A percentile compares a stretch with the other conserved stretches of the same genome.
These are phyloP conservation scores for Hypoxylon sp. DNA, from an alignment of 2,329 filamentous ascomycete genomes.

Conservation along the genomic window DNA sequence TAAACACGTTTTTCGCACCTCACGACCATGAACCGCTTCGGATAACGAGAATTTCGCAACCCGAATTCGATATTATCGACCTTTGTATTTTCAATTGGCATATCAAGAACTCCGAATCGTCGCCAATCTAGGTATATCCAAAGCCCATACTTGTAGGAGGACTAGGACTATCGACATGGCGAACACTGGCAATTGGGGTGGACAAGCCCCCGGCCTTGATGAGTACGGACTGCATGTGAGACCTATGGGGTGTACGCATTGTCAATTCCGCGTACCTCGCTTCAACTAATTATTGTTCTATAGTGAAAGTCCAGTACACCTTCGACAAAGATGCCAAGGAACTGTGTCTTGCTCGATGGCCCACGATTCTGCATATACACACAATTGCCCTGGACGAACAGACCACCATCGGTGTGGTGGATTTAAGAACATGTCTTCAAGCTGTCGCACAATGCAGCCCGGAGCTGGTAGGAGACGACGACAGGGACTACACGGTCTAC, in stretches of 20 bases:
- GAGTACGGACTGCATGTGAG: constrained; percentile 68
- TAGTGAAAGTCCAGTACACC: constrained; percentile 97
- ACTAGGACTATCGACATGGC: constrained; percentile 41
- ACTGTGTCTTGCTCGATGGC: constrained; percentile 88
- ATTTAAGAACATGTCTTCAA: constrained; percentile 87
- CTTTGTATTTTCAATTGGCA: constrained; percentile 1
- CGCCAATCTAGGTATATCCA: constrained; percentile 5
- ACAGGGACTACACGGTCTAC: constrained; percentile 93
- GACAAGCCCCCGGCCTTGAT: constrained; percentile 49
- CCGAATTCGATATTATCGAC: neutral
- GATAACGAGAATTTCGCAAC: constrained; percentile 15
- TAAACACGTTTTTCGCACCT: constrained; percentile 20
- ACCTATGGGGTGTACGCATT: constrained; percentile 74
- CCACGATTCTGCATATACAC: constrained; percentile 81
- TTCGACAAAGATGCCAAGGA: constrained; percentile 91
- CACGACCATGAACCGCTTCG: constrained; percentile 25
- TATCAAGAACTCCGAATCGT: neutral
- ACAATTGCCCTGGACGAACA: constrained; percentile 83
- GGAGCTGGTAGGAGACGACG: constrained; percentile 80
- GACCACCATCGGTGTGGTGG: constrained; percentile 85
- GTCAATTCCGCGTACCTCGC: constrained; percentile 10
- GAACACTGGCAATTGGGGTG: constrained; percentile 45
- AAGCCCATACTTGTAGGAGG: constrained; percentile 3
- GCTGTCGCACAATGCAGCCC: constrained; percentile 84
- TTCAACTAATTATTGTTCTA: constrained; percentile 41